phyloP scores from a whole-genome alignment of 257 asterid species.

The Apocynum venetum region DNA sequence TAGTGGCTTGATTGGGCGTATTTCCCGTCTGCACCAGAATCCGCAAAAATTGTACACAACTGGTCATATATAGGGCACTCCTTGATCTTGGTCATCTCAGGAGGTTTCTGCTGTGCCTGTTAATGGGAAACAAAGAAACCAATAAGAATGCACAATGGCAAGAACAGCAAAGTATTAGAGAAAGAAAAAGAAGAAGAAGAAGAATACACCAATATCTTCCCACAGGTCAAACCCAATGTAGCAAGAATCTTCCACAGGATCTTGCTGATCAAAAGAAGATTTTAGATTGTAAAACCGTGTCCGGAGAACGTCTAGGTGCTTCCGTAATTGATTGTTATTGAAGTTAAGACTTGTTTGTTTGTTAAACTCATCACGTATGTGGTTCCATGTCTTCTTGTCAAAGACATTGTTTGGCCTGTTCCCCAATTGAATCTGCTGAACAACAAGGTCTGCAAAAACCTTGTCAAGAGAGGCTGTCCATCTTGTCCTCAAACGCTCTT shows the following conservation, averaged over 20 bases:
- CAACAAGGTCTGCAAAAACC: constrained; percentile 82
- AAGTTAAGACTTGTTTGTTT: constrained; percentile 63
- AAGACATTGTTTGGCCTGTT: constrained; percentile 77
- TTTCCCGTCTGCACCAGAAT: constrained; percentile 75
- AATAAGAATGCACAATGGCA: background rate
- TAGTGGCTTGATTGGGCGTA: constrained; percentile 97
- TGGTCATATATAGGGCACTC: constrained; percentile 84
- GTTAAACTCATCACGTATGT: constrained; percentile 72
- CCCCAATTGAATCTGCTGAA: constrained; percentile 71
- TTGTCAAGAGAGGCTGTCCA: constrained; percentile 87
- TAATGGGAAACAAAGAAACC: constrained; percentile 1
- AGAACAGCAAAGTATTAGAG: background rate
- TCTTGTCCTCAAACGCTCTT: constrained; percentile 84
- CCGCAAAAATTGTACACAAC: constrained; percentile 78
- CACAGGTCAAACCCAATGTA: constrained; percentile 78
- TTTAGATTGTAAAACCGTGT: constrained; percentile 71
- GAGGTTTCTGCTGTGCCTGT: constrained; percentile 69
- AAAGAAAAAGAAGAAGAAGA: constrained; percentile 5
- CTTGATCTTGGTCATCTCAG: constrained; percentile 71
- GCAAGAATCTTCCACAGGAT: constrained; percentile 60
- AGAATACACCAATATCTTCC: constrained; percentile 81
- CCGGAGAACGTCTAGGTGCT: constrained; percentile 88
- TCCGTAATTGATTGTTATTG: constrained; percentile 88
- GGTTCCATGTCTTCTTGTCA: constrained; percentile 95
- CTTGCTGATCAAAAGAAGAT: constrained; percentile 55